phyloP scores from a whole-genome alignment of 306 rosid genomes.

The Fagus crenata region DNA sequence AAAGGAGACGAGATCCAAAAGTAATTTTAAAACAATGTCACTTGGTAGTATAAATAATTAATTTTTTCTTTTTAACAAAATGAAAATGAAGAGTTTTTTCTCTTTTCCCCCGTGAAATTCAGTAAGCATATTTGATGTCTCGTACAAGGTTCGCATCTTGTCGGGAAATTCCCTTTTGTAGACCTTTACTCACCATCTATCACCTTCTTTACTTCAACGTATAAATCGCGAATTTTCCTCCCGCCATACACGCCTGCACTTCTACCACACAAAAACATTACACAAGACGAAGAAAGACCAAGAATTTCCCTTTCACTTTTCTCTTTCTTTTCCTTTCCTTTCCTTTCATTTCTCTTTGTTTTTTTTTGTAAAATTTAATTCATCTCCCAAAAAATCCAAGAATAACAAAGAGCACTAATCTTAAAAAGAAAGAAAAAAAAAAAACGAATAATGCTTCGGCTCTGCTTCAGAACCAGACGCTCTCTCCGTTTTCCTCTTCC shows the following conservation, averaged over 20 bases:
- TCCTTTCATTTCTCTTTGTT: background rate
- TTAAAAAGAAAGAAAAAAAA: background rate
- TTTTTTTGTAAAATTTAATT: background rate
- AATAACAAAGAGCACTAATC: too few species aligned
- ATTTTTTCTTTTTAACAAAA: too few species aligned
- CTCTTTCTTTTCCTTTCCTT: too few species aligned
- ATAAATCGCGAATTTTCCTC: conserved; percentile 26
- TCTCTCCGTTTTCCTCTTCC: conserved; percentile 42
- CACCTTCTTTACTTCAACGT: conserved; percentile 1
- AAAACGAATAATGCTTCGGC: conserved; percentile 50
- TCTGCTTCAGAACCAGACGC: conserved; percentile 47
- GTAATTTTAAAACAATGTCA: too few species aligned
- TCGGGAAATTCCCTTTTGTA: background rate
- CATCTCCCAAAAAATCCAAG: background rate
- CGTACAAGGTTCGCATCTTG: conserved; percentile 14
- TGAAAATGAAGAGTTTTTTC: too few species aligned
- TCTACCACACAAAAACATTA: background rate
- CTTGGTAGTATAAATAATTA: too few species aligned
- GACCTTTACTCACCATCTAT: background rate
- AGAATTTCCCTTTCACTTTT: background rate
- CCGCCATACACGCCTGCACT: conserved; percentile 31
- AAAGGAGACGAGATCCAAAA: too few species aligned
- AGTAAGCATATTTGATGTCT: too few species aligned
- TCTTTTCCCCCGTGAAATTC: too few species aligned
- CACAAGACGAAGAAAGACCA: background rate